phyloP scores from a whole-genome alignment of 1,139 yeast genomes.

The Kodamaea alishanica region DNA sequence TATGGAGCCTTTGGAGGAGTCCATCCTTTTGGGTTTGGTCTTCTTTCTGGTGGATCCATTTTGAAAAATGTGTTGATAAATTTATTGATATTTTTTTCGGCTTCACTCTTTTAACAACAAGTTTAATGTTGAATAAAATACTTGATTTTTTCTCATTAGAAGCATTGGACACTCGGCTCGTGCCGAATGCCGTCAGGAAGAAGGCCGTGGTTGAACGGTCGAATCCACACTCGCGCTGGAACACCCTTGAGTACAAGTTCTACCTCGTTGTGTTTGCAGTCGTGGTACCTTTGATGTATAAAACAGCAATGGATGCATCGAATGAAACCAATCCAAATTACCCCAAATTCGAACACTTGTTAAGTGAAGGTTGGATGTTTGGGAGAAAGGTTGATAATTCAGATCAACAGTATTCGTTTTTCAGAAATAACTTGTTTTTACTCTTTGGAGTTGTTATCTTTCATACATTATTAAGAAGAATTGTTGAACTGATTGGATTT shows the following conservation, averaged over 20 bases:
- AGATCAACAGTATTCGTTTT: constrained; percentile 83
- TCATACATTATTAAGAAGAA: constrained; percentile 53
- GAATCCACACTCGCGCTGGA: constrained; percentile 60
- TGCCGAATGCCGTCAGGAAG: constrained; percentile 42
- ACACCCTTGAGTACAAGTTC: constrained; percentile 64
- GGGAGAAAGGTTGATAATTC: constrained; percentile 85
- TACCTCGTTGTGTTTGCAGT: constrained; percentile 61
- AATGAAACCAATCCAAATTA: constrained; percentile 77
- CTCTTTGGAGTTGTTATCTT: constrained; percentile 49
- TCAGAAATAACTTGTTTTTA: constrained; percentile 72
- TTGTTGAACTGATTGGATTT: constrained; percentile 19
- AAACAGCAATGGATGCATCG: constrained; percentile 79
- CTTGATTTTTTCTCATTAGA: constrained; percentile 63
- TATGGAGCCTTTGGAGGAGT: constrained; percentile 78
- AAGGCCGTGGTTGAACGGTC: constrained; percentile 43
- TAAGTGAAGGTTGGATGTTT: constrained; percentile 72
- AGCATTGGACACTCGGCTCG: constrained; percentile 70
- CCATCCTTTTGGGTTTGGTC: constrained; percentile 85
- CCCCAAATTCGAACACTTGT: constrained; percentile 53
- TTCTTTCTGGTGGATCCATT: constrained; percentile 36
- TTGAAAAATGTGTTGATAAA: background rate
- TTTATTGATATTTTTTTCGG: background rate
- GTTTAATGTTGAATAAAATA: constrained; percentile 11
- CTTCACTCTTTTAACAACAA: background rate
- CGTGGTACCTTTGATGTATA: constrained; percentile 77